These are phyloP conservation scores for Cephalotrichum gorgonifer DNA, from an alignment of 2,329 filamentous ascomycete genomes.

Conservation along the genomic window DNA sequence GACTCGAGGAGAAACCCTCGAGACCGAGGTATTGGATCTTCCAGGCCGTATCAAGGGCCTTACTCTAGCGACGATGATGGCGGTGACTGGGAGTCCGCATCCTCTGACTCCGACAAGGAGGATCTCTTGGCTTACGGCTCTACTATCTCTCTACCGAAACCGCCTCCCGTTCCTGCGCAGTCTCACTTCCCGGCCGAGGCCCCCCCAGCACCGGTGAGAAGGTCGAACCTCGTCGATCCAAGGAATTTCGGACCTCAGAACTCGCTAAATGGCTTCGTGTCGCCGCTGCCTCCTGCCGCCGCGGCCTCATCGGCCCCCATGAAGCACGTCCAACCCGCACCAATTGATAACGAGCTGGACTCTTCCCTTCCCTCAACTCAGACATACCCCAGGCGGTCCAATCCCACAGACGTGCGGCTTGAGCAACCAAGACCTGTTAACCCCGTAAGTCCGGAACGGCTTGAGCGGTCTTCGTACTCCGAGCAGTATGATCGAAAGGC, in stretches of 20 bases:
- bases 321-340: conserved; percentile 47
- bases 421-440: conserved; percentile 75
- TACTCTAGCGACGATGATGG: conserved; percentile 28
- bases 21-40: conserved; percentile 26
- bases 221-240: conserved; percentile 34
- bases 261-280: conserved; percentile 44
- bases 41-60: conserved; percentile 26
- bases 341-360: conserved; percentile 48
- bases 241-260: conserved; percentile 49
- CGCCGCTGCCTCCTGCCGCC: not conserved
- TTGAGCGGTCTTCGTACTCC: conserved; percentile 13
- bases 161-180: not conserved
- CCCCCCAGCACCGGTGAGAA: not conserved
- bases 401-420: conserved; percentile 53
- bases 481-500: not conserved
- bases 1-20: not conserved
- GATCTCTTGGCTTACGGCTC: conserved; percentile 33
- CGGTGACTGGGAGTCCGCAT: conserved; percentile 44
- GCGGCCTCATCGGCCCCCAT: not conserved
- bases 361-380: conserved; percentile 34
- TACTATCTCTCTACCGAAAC: conserved; percentile 12
- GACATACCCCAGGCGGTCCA: conserved; percentile 27
- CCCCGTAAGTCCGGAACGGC: conserved; percentile 49
- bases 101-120: conserved; percentile 28
- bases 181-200: not conserved